These are phyloP conservation scores for Fragaria nilgerrensis DNA, from an alignment of 306 rosid genomes.

Conservation along the genomic window DNA sequence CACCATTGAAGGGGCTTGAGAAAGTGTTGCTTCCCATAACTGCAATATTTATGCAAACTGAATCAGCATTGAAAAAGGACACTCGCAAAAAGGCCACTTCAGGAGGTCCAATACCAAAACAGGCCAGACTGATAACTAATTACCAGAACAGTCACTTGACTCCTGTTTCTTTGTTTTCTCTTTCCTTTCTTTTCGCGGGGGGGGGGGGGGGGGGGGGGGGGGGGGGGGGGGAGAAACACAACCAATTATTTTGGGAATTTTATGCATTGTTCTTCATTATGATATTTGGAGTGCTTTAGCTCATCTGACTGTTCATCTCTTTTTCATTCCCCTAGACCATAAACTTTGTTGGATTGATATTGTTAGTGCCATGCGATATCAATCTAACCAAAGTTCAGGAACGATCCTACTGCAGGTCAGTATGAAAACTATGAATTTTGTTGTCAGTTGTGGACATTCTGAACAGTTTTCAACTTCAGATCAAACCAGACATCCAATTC, in stretches of 20 bases:
- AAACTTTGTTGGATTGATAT: neutral
- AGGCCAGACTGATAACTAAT: neutral
- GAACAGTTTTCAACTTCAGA: neutral
- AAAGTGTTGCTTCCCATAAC: constrained; percentile 98
- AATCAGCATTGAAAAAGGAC: constrained; percentile 20
- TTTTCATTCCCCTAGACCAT: neutral
- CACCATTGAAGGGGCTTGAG: constrained; percentile 90
- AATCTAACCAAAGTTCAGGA: neutral
- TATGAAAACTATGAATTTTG: neutral
- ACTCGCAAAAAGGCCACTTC: neutral
- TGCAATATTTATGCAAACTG: constrained; percentile 40
- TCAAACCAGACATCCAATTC: neutral
- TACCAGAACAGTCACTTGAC: neutral
- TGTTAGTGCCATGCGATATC: neutral
- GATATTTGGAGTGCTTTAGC: neutral
- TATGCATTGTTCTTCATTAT: neutral
- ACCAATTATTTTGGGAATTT: neutral
- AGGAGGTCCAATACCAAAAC: neutral
- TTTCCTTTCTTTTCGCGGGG: neutral
- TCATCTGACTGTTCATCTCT: neutral
- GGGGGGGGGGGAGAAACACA: no score
- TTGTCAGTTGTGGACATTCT: neutral
- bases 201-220: no score
- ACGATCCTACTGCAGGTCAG: neutral
- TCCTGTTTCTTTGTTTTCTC: neutral